phyloP scores from a whole-genome alignment of 306 rosid species.

The Trifolium subterraneum region DNA sequence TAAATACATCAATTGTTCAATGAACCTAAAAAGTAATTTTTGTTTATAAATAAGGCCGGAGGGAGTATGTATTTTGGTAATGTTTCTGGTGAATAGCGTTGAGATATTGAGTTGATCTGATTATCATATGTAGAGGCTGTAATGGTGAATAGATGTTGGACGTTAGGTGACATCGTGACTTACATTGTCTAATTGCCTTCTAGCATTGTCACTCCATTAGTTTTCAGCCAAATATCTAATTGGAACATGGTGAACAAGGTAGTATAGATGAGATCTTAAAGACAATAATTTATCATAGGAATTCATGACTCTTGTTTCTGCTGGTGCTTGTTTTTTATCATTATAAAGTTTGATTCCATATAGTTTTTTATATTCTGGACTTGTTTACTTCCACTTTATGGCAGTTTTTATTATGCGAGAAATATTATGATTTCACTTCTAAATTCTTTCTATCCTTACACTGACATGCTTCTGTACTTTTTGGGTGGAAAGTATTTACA shows the following conservation, averaged over 20 bases:
- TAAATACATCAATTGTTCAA: no score
- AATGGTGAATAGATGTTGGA: not conserved
- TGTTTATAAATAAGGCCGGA: no score
- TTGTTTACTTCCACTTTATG: not conserved
- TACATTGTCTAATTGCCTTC: conserved; percentile 15
- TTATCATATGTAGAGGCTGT: not conserved
- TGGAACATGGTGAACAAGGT: conserved; percentile 8
- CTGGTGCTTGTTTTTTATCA: conserved; percentile 35
- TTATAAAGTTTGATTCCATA: conserved; percentile 32
- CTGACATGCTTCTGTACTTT: conserved; percentile 50
- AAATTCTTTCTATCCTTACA: conserved; percentile 18
- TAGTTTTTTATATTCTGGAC: conserved; percentile 51
- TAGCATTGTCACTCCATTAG: conserved; percentile 7
- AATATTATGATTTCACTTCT: conserved; percentile 40
- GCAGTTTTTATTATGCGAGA: conserved; percentile 34
- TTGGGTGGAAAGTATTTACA: conserved; percentile 21
- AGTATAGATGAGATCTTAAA: not conserved
- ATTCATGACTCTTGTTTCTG: conserved; percentile 30
- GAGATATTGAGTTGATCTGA: conserved; percentile 6
- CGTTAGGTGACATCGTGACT: not conserved
- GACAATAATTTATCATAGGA: conserved; percentile 24
- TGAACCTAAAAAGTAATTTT: no score
- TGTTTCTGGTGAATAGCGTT: not conserved
- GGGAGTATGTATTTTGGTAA: conserved; percentile 19
- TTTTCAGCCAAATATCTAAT: conserved; percentile 10